Evolutionary conservation across 495 filamentous ascomycete genomes (phyloP).

Genomic region (Neurospora sp.): DNA sequence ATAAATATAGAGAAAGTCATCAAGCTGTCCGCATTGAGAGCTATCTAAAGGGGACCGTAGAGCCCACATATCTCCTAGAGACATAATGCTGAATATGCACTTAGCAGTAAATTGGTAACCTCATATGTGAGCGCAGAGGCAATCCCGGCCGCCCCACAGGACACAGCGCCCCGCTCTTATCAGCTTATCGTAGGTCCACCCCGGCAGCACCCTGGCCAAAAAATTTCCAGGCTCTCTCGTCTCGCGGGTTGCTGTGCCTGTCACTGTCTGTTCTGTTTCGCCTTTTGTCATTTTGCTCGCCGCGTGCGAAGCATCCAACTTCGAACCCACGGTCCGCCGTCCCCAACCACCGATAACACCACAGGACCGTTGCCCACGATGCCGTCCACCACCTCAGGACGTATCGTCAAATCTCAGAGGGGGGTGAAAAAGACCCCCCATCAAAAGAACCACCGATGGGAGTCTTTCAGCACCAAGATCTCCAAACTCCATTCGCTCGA

Average conservation of each 20-base stretch:
- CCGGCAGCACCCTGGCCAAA: constrained; percentile 15
- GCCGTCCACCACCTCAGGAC: constrained; percentile 49
- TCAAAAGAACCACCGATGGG: constrained; percentile 74
- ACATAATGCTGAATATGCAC: background rate
- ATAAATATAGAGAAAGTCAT: background rate
- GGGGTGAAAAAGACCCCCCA: constrained; percentile 59
- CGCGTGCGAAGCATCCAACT: constrained; percentile 1
- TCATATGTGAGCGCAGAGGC: background rate
- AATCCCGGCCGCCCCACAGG: background rate
- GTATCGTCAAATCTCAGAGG: constrained; percentile 55
- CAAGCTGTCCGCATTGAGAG: background rate
- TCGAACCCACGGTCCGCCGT: background rate
- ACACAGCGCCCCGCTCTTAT: constrained; percentile 14
- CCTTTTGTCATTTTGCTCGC: background rate
- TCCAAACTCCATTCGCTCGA: constrained; percentile 81
- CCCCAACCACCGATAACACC: background rate
- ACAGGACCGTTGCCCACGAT: constrained; percentile 19
- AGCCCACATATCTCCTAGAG: background rate
- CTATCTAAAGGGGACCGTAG: background rate
- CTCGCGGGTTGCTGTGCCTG: background rate
- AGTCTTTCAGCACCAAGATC: constrained; percentile 87
- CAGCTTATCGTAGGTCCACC: constrained; percentile 21
- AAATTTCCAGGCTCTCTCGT: constrained; percentile 10
- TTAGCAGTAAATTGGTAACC: background rate
- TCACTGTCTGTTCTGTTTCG: background rate